Conservation (phyloP, 306 rosid species). For the Geum urbanum region DNA sequence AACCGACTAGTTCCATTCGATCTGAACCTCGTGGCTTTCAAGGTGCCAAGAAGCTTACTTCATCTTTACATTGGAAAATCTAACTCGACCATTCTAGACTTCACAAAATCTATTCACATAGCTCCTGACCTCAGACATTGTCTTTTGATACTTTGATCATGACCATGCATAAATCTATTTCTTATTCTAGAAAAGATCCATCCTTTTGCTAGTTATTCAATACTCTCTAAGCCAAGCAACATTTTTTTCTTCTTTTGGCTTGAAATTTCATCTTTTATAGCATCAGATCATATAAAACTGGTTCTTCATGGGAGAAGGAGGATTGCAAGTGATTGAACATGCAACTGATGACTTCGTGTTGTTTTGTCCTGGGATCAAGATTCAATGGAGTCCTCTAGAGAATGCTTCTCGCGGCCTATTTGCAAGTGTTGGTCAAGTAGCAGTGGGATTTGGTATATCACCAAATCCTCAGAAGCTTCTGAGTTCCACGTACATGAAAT, state of each 20-base stretch:
- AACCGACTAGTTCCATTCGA: conserved; percentile 2
- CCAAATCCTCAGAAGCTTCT: conserved; percentile 23
- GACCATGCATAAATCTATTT: not conserved
- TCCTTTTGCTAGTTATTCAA: not conserved
- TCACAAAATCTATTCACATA: not conserved
- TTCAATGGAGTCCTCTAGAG: conserved; percentile 23
- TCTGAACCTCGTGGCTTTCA: conserved; percentile 26
- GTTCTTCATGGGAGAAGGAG: conserved; percentile 33
- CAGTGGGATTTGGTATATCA: conserved; percentile 27
- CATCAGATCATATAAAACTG: not conserved
- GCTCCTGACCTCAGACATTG: not conserved
- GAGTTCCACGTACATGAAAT: conserved; percentile 24
- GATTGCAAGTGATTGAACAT: conserved; percentile 22
- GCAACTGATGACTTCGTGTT: conserved; percentile 28
- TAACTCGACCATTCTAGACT: not conserved
- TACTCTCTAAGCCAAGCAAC: conserved; percentile 10
- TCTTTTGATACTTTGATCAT: not conserved
- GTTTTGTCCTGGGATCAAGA: conserved; percentile 40
- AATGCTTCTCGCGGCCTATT: conserved; percentile 22
- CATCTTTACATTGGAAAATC: not conserved
- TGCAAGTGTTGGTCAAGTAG: conserved; percentile 39
- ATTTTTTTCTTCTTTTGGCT: not conserved
- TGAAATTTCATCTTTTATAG: conserved; percentile 7
- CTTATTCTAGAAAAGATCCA: conserved; percentile 12
- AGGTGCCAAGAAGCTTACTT: not conserved